Evolutionary conservation across 2,329 filamentous ascomycete species (phyloP).

Genomic region (Venturia aucupariae): DNA sequence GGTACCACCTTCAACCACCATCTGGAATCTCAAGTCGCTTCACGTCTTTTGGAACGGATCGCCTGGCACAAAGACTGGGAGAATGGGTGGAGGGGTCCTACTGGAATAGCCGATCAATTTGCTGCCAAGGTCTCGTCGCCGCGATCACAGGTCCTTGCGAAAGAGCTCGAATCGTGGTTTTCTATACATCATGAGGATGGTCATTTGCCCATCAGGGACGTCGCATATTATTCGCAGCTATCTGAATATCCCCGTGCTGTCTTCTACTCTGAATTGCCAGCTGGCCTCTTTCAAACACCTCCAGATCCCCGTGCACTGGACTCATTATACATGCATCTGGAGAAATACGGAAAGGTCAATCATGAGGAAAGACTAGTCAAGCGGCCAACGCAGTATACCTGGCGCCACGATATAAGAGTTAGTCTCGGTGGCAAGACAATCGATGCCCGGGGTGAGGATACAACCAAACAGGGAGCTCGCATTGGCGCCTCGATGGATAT

Average conservation of each 20-base stretch:
- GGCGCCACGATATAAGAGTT: background rate
- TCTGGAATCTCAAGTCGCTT: background rate
- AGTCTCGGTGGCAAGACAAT: background rate
- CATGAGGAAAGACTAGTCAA: background rate
- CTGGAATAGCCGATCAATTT: background rate
- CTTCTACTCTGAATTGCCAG: constrained; percentile 1
- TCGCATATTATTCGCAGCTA: constrained; percentile 1
- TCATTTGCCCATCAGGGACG: background rate
- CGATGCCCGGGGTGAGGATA: background rate
- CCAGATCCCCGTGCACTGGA: background rate
- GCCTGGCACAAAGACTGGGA: background rate
- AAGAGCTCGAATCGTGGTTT: constrained; percentile 4
- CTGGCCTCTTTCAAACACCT: background rate
- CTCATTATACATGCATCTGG: background rate
- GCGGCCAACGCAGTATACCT: background rate
- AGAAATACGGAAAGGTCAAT: background rate
- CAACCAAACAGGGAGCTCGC: constrained; percentile 2
- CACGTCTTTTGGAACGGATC: background rate
- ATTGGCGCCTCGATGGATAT: constrained; percentile 6
- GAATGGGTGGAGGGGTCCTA: background rate
- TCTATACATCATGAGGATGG: background rate
- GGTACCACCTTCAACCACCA: background rate
- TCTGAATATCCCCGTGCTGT: background rate
- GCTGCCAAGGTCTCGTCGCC: background rate
- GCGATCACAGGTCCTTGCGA: background rate